phyloP scores from a whole-genome alignment of 1,284 basidiomycete species.

The Rhodotorula sp. region DNA sequence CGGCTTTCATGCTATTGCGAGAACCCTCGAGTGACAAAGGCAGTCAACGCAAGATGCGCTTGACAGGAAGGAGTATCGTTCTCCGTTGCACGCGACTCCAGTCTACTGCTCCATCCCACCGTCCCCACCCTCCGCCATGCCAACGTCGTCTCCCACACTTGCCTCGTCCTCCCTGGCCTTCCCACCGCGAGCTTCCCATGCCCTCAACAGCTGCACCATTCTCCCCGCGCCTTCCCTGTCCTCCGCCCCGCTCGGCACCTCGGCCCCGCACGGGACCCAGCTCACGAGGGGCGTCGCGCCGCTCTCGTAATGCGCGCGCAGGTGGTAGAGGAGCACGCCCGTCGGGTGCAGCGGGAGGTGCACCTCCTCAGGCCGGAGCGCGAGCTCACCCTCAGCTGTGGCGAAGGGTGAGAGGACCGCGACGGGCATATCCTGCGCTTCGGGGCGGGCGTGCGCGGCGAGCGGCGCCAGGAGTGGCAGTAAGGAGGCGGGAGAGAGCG shows the following conservation, averaged over 20 bases:
- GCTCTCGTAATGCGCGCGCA: conserved; percentile 26
- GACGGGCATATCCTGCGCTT: neutral
- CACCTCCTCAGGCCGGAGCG: neutral
- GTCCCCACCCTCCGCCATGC: neutral
- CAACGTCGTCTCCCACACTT: neutral
- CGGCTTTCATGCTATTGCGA: too few relatives aligned
- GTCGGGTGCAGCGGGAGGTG: conserved; percentile 4
- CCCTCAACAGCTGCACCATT: conserved; percentile 9
- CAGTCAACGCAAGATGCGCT: too few relatives aligned
- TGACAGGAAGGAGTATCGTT: too few relatives aligned
- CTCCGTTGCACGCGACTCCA: too few relatives aligned
- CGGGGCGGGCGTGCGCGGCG: neutral
- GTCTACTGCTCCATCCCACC: neutral
- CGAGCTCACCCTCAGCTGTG: neutral
- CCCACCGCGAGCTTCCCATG: conserved; percentile 18
- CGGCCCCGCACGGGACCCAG: conserved; percentile 25
- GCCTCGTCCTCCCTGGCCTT: neutral
- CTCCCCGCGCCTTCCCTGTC: conserved; percentile 19
- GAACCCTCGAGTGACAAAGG: too few relatives aligned
- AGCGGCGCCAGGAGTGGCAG: conserved; percentile 13
- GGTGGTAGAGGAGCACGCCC: conserved; percentile 32
- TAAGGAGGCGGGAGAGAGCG: conserved; percentile 11
- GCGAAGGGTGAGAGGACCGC: neutral
- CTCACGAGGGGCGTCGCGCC: conserved; percentile 31
- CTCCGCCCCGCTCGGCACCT: neutral